Evolutionary conservation across 192 early-diverging fungal genomes (phyloP), one percentile per base, ranked within the genome.

Genomic region (Spinellus fusiger): DNA sequence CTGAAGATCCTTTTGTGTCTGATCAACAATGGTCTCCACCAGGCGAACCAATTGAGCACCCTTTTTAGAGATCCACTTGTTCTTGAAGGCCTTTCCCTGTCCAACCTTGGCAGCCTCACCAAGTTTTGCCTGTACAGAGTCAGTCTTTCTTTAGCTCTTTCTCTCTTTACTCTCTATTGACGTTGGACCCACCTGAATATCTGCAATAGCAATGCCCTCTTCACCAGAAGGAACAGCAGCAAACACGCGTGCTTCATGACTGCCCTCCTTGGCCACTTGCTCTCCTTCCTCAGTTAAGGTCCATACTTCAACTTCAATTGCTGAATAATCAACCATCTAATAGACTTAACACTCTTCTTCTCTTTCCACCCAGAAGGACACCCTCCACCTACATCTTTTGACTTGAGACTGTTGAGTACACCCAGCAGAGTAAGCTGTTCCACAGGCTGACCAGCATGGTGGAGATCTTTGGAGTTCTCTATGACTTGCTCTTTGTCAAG

Each of bases 61-160:
- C 47, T 76, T 80, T 74, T 97, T 96, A 55, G 84, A 86, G 74
- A 99, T 86, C 97, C 97, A 99, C 79, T 96, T 98, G 82, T 96
- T 93, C 73, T 93, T 93, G 76, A 99, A 88, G 22, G 94, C 94
- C 70, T 89, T 88, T 52, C 93, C 93, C 75, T 94, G 93, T 28
- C 95, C 97, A 70, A 97, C 88, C 70, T 87, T 91, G 66, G 90
- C 92, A 32, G 82, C 57, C 8, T 86, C 76, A 20, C 92, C 94
- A 37, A 90, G 76, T 65, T 77, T 76, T 22, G 75, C 47, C 70
- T 73, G 25, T 38, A 62, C 27, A 29, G 5, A 4, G 44, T 33
- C 44, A 18, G 34, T 15, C 5, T 12, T 51, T 34, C 33, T 37
- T 9, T 10, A 18, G 4, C 8, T 3, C 35, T 10, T 34, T 15